Percentiles rank a stretch among this genome's conserved stretches.
Conservation (phyloP, 1,284 basidiomycete genomes). For the Ceratobasidium papillatum region DNA sequence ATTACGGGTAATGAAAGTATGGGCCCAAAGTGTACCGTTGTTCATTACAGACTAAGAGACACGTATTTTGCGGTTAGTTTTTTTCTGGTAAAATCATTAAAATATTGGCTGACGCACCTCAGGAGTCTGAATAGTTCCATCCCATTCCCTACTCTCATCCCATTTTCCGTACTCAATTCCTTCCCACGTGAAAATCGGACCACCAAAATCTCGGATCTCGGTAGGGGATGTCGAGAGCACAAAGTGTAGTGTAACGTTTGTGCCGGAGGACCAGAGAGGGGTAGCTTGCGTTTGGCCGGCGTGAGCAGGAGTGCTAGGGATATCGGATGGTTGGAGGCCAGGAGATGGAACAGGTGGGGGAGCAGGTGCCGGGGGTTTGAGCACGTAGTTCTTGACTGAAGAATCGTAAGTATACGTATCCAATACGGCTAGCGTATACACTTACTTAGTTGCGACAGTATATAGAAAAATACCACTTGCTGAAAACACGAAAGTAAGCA, state of each 20-base stretch:
- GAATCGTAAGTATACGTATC: background rate
- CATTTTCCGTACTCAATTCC: constrained; percentile 86
- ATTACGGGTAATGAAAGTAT: constrained; percentile 80
- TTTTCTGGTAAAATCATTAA: constrained; percentile 35
- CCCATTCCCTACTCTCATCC: constrained; percentile 70
- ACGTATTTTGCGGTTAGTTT: background rate
- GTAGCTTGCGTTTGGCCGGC: constrained; percentile 35
- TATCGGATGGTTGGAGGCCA: constrained; percentile 2
- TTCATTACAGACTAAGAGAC: constrained; percentile 69
- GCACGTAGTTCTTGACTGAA: constrained; percentile 8
- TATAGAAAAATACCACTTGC: constrained; percentile 54
- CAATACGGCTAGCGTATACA: background rate
- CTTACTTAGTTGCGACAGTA: constrained; percentile 39
- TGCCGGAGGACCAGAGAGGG: constrained; percentile 54
- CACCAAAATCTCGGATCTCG: constrained; percentile 63
- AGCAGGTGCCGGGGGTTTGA: constrained; percentile 2
- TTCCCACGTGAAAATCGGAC: constrained; percentile 80
- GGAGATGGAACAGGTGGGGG: constrained; percentile 22
- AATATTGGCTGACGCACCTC: constrained; percentile 57
- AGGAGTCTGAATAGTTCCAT: constrained; percentile 78
- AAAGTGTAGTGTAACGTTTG: constrained; percentile 68
- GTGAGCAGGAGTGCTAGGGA: constrained; percentile 2
- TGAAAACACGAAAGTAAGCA: constrained; percentile 63
- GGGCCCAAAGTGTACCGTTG: constrained; percentile 84
- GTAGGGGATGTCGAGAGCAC: constrained; percentile 69